These are phyloP conservation scores for Geranium brycei DNA, from an alignment of 345 rosid genomes.

Conservation along the genomic window DNA sequence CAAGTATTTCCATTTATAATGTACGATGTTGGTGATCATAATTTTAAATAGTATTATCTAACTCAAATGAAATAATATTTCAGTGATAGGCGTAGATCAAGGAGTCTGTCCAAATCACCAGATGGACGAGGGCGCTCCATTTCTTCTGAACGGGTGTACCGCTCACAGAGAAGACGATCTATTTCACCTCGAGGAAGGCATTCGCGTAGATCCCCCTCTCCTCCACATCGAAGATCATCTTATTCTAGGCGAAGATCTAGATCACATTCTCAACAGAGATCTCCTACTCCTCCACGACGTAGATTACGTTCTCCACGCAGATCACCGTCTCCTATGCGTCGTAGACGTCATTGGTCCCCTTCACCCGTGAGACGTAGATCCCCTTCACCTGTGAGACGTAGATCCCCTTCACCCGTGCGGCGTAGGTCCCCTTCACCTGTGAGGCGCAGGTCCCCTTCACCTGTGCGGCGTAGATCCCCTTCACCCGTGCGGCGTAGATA, in stretches of 20 bases:
- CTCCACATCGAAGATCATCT: constrained; percentile 21
- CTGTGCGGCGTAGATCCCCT: constrained; percentile 7
- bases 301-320: constrained; percentile 31
- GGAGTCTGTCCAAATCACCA: constrained; percentile 68
- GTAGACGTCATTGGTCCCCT: constrained; percentile 10
- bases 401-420: constrained; percentile 11
- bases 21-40: neutral
- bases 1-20: neutral
- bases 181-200: constrained; percentile 27
- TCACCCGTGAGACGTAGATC: constrained; percentile 21
- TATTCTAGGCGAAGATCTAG: constrained; percentile 28
- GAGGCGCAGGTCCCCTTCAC: constrained; percentile 7
- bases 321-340: constrained; percentile 26
- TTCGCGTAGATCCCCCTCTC: constrained; percentile 41
- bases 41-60: neutral
- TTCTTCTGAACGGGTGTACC: constrained; percentile 21
- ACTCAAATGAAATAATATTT: neutral
- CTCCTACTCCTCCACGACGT: constrained; percentile 24
- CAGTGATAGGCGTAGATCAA: constrained; percentile 36
- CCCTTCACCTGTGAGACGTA: constrained; percentile 12
- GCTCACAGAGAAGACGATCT: constrained; percentile 37
- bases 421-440: constrained; percentile 15
- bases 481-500: constrained; percentile 19
- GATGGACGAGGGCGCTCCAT: constrained; percentile 18
- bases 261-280: constrained; percentile 21